Evolutionary conservation across 768 basidiomycete genomes (phyloP), one percentile per base, ranked within the genome.

Genomic region (Guyanaporus albipodus): DNA sequence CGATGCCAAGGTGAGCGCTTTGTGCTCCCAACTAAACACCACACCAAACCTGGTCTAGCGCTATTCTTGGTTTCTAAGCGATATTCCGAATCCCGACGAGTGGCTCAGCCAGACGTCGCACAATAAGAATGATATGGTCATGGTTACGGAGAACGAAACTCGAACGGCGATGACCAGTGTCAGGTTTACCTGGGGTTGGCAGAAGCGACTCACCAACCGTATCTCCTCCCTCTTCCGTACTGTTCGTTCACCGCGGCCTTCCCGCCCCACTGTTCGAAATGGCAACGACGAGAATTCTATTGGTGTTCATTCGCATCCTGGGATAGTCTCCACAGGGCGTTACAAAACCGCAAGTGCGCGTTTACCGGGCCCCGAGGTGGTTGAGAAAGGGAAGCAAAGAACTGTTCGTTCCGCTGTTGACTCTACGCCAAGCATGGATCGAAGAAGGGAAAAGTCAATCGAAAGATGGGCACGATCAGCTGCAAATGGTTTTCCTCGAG

Each of bases 71-170:
- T 76, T 91, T 50, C 64, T 81, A 22, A 72, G 70, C 24, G 91
- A 87, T 61, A 71, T 94, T 12, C 63, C 73, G 6, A 75, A 87
- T 46, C 79, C 83, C 0, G 67, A 77, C 1, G 68, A 74, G 23
- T 96, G 94, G 94, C 75, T 93, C 6, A 66, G 69, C 15, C 74
- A 76, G 35, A 85, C 83, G 6, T 73, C 75, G 31, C 79, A 77
- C 3, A 72, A 71, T 46, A 71, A 68, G 46, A 70, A 69, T 36
- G 68, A 72, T 26, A 70, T 72, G 29, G 74, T 83, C 39, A 70
- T 73, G 35, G 82, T 95, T 19, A 83, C 88, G 0, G 76, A 79
- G n/a, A 78, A 78, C 36, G 94, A 96, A 52, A 81, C 89, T 4
- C 75, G 77, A 15, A 80, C 79, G 24, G 93, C 86, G 18, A 80